A percentile compares a stretch with the other conserved stretches of the same genome.
Conservation (phyloP, 768 basidiomycete species). For the Scleroderma bovista region DNA sequence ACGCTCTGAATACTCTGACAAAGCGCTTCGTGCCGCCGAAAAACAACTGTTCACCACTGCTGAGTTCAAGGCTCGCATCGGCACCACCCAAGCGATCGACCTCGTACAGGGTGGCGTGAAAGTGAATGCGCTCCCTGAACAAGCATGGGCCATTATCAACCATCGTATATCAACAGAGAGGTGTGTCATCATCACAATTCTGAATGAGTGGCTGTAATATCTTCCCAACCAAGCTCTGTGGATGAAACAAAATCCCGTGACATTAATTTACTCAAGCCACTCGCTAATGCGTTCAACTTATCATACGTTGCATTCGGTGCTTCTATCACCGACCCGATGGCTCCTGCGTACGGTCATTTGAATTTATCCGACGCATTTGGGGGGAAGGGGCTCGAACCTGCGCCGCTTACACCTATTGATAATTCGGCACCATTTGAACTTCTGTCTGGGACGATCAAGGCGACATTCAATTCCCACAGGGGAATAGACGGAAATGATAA, state of each 20-base stretch:
- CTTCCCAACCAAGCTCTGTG: slow-evolving; percentile 26
- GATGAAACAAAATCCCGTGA: slow-evolving; percentile 42
- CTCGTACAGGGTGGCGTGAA: slow-evolving; percentile 63
- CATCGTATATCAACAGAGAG: slow-evolving; percentile 64
- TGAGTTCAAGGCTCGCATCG: slow-evolving; percentile 39
- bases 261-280: slow-evolving; percentile 34
- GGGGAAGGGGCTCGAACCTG: slow-evolving; percentile 51
- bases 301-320: slow-evolving; percentile 54
- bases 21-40: slow-evolving; percentile 5
- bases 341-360: slow-evolving; percentile 40
- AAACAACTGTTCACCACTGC: slow-evolving; percentile 1
- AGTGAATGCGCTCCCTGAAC: slow-evolving; percentile 76
- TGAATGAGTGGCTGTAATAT: neutral
- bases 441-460: slow-evolving; percentile 61
- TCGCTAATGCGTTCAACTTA: slow-evolving; percentile 52
- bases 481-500: slow-evolving; percentile 27
- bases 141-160: slow-evolving; percentile 62
- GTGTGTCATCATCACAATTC: slow-evolving; percentile 23
- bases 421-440: slow-evolving; percentile 37
- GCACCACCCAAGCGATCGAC: slow-evolving; percentile 78
- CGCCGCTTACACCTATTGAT: slow-evolving; percentile 51
- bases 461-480: slow-evolving; percentile 50
- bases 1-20: slow-evolving; percentile 18
- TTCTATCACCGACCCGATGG: slow-evolving; percentile 28
- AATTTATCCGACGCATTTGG: slow-evolving; percentile 44